phyloP scores from a whole-genome alignment of 2,329 filamentous ascomycete species.

The Dryadomyces quercivorus region DNA sequence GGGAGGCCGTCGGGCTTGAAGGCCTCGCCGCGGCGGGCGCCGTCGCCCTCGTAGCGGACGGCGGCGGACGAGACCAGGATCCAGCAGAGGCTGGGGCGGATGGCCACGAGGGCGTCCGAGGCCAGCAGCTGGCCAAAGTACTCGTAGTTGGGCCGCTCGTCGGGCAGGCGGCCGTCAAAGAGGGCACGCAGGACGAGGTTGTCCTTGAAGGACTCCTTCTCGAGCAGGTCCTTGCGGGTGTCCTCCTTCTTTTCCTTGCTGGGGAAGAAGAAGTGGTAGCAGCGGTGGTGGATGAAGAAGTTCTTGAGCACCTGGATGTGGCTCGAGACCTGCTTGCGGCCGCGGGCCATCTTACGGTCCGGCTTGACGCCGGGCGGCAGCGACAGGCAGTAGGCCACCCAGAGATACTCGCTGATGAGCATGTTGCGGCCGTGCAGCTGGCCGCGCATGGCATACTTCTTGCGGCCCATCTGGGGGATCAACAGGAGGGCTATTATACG shows the following conservation, averaged over 20 bases:
- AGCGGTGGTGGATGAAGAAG: conserved; percentile 49
- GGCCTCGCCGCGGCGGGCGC: conserved; percentile 17
- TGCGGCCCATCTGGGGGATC: conserved; percentile 53
- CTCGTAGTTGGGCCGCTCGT: conserved; percentile 48
- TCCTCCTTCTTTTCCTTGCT: conserved; percentile 42
- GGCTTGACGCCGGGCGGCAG: conserved; percentile 33
- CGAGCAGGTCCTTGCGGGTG: conserved; percentile 22
- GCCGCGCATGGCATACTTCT: conserved; percentile 53
- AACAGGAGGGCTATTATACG: conserved; percentile 47
- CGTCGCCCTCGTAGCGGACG: conserved; percentile 36
- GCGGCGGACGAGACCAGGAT: conserved; percentile 44
- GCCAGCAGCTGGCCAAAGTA: conserved; percentile 46
- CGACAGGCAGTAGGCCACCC: conserved; percentile 34
- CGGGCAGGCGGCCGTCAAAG: conserved; percentile 42
- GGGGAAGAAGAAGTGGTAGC: conserved; percentile 50
- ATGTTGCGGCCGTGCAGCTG: conserved; percentile 57
- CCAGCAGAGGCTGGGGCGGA: conserved; percentile 46
- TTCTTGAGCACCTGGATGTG: conserved; percentile 61
- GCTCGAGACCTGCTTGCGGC: conserved; percentile 54
- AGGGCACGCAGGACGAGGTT: conserved; percentile 52
- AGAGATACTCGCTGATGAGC: conserved; percentile 58
- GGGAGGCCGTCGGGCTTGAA: conserved; percentile 28
- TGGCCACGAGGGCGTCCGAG: conserved; percentile 38
- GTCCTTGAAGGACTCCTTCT: conserved; percentile 48
- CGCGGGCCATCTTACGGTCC: conserved; percentile 31